Evolutionary conservation across 768 basidiomycete genomes (phyloP).

Genomic region (Phanerodontia chrysosporium): DNA sequence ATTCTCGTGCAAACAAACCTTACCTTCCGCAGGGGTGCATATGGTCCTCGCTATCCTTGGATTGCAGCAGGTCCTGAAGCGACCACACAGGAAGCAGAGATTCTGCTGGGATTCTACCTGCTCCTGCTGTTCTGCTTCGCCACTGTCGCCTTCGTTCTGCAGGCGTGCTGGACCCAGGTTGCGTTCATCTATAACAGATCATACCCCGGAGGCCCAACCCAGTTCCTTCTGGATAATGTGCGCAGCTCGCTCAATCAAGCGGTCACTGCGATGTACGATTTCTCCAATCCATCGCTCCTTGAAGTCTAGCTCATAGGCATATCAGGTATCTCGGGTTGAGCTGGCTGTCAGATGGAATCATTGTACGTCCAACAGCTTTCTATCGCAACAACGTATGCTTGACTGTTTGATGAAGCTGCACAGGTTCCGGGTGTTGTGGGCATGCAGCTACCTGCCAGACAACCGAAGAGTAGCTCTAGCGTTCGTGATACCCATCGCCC

Average conservation of each 20-base stretch:
- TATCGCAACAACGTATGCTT: background rate
- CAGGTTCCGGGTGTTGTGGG: constrained; percentile 13
- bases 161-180: constrained; percentile 18
- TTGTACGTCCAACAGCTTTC: constrained; percentile 13
- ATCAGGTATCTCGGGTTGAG: constrained; percentile 27
- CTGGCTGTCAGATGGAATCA: constrained; percentile 26
- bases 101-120: constrained; percentile 8
- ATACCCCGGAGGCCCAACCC: constrained; percentile 19
- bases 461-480: background rate
- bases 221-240: constrained; percentile 18
- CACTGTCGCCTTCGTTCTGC: constrained; percentile 17
- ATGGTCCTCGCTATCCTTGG: constrained; percentile 1
- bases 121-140: constrained; percentile 17
- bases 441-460: background rate
- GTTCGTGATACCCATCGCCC: constrained; percentile 4
- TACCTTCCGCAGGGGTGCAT: constrained; percentile 5
- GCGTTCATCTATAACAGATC: constrained; percentile 21
- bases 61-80: background rate
- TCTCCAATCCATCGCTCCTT: background rate
- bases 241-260: constrained; percentile 16
- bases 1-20: background rate
- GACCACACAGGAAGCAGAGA: background rate
- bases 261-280: constrained; percentile 19
- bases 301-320: no score
- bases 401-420: constrained; percentile 11